Percentiles rank a stretch among this genome's conserved stretches.
Evolutionary conservation across 2,329 filamentous ascomycete genomes (phyloP).

Genomic region (Pestalotiopsis sp.): DNA sequence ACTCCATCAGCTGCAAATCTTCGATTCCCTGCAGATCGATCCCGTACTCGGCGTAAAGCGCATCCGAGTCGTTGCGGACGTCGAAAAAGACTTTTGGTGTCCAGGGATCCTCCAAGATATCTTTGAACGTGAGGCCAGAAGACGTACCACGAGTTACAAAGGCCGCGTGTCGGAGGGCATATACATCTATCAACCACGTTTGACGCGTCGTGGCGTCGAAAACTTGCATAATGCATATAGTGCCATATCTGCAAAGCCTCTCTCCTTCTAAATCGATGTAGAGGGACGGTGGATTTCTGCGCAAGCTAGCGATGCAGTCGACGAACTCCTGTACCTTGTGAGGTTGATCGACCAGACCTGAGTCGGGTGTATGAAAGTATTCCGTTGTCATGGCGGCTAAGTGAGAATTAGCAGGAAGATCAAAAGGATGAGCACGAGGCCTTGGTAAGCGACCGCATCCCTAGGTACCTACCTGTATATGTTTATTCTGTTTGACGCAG

Average conservation of each 20-base stretch:
- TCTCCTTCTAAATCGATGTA: slow-evolving; percentile 53
- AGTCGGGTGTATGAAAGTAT: too few species aligned
- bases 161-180: slow-evolving; percentile 34
- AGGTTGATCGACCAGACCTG: not conserved
- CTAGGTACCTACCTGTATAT: too few species aligned
- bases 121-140: slow-evolving; percentile 30
- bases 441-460: too few species aligned
- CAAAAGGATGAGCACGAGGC: too few species aligned
- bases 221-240: slow-evolving; percentile 47
- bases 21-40: slow-evolving; percentile 46
- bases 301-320: slow-evolving; percentile 25
- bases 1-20: slow-evolving; percentile 61
- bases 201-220: slow-evolving; percentile 29
- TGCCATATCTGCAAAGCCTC: slow-evolving; percentile 43
- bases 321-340: slow-evolving; percentile 8
- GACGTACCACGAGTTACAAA: slow-evolving; percentile 34
- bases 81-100: slow-evolving; percentile 61
- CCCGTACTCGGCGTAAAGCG: slow-evolving; percentile 47
- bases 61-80: slow-evolving; percentile 60
- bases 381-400: too few species aligned
- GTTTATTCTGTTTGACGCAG: too few species aligned
- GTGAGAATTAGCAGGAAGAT: too few species aligned
- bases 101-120: slow-evolving; percentile 44
- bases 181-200: slow-evolving; percentile 47
- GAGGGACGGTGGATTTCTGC: slow-evolving; percentile 35